A percentile compares a stretch with the other conserved stretches of the same genome.
phyloP scores from a whole-genome alignment of 2,329 filamentous ascomycete species.

The Cercospora canescens region DNA sequence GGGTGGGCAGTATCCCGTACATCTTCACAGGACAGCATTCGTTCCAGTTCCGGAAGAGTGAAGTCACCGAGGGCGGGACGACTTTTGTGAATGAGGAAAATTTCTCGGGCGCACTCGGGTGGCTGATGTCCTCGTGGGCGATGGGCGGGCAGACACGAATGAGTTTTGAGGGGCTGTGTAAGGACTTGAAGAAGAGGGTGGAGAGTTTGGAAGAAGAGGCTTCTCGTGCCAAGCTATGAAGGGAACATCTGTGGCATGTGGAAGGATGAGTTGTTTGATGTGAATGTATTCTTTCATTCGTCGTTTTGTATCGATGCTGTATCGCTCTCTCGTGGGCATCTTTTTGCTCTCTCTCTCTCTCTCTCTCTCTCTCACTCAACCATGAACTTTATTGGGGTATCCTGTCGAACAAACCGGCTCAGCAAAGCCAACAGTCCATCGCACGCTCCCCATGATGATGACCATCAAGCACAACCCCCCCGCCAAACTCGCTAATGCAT shows the following conservation, averaged over 20 bases:
- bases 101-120: conserved; percentile 14
- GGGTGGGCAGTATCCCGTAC: conserved; percentile 17
- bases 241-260: not conserved
- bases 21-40: conserved; percentile 22
- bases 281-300: not conserved
- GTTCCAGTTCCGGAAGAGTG: conserved; percentile 20
- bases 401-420: conserved; percentile 38
- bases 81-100: conserved; percentile 24
- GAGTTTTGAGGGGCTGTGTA: conserved; percentile 22
- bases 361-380: conserved; percentile 14
- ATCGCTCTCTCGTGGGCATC: not conserved
- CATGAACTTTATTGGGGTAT: conserved; percentile 32
- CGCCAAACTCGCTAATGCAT: conserved; percentile 63
- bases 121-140: conserved; percentile 13
- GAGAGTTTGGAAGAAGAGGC: conserved; percentile 12
- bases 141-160: conserved; percentile 3
- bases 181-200: conserved; percentile 22
- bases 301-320: not conserved
- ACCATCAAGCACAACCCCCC: conserved; percentile 62
- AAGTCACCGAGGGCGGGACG: conserved; percentile 14
- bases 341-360: too few species aligned
- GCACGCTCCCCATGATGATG: conserved; percentile 71
- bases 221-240: not conserved
- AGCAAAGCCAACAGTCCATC: conserved; percentile 61
- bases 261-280: too few species aligned